Percentiles rank a stretch among this genome's conserved stretches.
Conservation (phyloP, 441 rosid species). For the Syzygium syzygioides region DNA sequence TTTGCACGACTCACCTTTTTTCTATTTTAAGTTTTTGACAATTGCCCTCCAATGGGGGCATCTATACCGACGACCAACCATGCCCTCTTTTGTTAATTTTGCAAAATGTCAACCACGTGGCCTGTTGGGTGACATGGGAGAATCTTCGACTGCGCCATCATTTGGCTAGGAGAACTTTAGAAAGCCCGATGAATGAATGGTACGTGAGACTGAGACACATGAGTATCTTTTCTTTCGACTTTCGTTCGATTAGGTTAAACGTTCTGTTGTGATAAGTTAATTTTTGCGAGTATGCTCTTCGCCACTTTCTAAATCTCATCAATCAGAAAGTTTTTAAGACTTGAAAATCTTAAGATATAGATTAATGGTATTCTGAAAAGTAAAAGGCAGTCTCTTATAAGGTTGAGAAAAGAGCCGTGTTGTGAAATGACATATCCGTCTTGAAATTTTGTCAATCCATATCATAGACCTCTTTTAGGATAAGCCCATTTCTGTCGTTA, state of each 20-base stretch:
- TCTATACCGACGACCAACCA: background rate
- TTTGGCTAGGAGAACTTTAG: background rate
- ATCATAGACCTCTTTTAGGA: background rate
- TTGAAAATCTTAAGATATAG: background rate
- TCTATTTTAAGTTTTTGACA: background rate
- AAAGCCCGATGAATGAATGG: background rate
- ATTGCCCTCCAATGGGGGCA: background rate
- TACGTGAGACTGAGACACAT: background rate
- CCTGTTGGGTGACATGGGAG: background rate
- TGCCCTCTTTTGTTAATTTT: background rate
- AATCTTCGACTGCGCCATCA: background rate
- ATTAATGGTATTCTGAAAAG: background rate
- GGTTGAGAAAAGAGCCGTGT: background rate
- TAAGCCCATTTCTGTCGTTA: background rate
- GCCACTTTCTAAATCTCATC: background rate
- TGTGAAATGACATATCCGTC: background rate
- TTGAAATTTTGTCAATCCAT: background rate
- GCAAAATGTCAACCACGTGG: background rate
- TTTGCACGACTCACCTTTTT: background rate
- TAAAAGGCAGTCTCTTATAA: background rate
- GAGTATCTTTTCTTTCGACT: background rate
- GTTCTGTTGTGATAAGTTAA: background rate
- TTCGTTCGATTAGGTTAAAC: background rate
- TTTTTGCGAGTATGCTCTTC: background rate
- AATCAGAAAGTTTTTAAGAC: background rate